Percentiles rank a stretch among this genome's conserved stretches.
Conservation (phyloP, 2,329 filamentous ascomycete genomes). For the Epichloe gansuensis region DNA sequence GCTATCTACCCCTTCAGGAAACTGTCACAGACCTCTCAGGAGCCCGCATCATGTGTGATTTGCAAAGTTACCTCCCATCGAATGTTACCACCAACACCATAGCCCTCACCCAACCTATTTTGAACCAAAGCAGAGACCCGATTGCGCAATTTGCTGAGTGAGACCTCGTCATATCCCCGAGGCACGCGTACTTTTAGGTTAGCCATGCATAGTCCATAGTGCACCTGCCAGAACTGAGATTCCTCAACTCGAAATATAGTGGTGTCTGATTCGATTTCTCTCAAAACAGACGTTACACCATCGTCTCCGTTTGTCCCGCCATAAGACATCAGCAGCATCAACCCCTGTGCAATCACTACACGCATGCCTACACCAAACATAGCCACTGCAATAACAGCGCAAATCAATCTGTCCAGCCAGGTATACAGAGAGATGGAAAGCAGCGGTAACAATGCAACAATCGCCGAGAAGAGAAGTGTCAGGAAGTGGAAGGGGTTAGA, state of each 20-base stretch:
- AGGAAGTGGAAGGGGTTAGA: slow-evolving; percentile 93
- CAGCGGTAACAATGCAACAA: slow-evolving; percentile 72
- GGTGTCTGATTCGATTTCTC: slow-evolving; percentile 73
- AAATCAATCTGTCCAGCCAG: slow-evolving; percentile 74
- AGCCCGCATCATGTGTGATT: slow-evolving; percentile 35
- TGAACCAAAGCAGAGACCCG: slow-evolving; percentile 68
- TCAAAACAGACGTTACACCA: slow-evolving; percentile 61
- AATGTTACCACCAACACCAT: slow-evolving; percentile 65
- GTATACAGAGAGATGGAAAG: slow-evolving; percentile 70
- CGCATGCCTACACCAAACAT: slow-evolving; percentile 85
- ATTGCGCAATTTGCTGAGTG: slow-evolving; percentile 60
- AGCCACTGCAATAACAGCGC: slow-evolving; percentile 65
- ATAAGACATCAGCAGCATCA: slow-evolving; percentile 95
- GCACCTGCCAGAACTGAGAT: slow-evolving; percentile 95
- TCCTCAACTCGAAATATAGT: slow-evolving; percentile 70
- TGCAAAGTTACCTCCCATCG: slow-evolving; percentile 93
- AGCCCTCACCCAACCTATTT: slow-evolving; percentile 77
- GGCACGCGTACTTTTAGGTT: slow-evolving; percentile 70
- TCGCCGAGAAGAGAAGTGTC: slow-evolving; percentile 71
- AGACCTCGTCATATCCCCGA: slow-evolving; percentile 54
- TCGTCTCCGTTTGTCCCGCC: slow-evolving; percentile 24
- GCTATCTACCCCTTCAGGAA: not conserved
- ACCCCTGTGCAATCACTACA: slow-evolving; percentile 72
- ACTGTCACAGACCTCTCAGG: slow-evolving; percentile 6
- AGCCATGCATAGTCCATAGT: slow-evolving; percentile 93